Evolutionary conservation across 768 basidiomycete species (phyloP), one percentile per base, ranked within the genome.

Genomic region (Glaciozyma antarctica): DNA sequence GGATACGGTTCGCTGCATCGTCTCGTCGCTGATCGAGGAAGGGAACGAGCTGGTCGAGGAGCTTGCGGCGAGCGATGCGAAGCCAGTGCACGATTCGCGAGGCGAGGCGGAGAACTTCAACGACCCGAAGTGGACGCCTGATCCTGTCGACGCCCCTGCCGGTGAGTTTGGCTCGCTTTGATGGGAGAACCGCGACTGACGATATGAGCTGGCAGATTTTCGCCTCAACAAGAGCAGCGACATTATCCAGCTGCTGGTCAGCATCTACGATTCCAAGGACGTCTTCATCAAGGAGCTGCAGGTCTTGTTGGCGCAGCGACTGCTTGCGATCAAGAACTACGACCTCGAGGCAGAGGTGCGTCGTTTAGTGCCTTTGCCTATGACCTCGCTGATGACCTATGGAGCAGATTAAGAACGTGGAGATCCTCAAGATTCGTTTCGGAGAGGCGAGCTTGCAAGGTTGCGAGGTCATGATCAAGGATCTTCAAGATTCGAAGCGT

Each of bases 401-500:
- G 0, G 45, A 55, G 15, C 72, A 98, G 91, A 85, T 93, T 24
- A 82, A 87, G 28, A 95, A 90, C 72, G 85, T 98, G 65, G 93
- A 95, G 76, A 88, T 93, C 51, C 78, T 99, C 66, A 98, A 98
- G 79, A 83, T 93, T 62, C 86, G 95, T 5, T 99, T 99, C 73
- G 95, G 95, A 26, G 95, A 98, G 73, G 81, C 85, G 1, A 85
- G 91, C 3, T 77, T 99, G 62, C 91, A 95, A 75, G 88, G 91
- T 8, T 97, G 93, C 79, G 94, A 98, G 75, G 92, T 99, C 61
- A 98, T 99, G 95, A 79, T 98, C 74, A 88, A 86, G 74, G 95
- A 99, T 75, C 88, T 98, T 85, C 87, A 90, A 5, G 92, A 98
- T 76, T 95, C 94, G 48, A 86, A 85, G 73, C 83, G 90, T 43